Evolutionary conservation across 306 rosid species (phyloP), one percentile per base, ranked within the genome.

Genomic region (Corylus americana): DNA sequence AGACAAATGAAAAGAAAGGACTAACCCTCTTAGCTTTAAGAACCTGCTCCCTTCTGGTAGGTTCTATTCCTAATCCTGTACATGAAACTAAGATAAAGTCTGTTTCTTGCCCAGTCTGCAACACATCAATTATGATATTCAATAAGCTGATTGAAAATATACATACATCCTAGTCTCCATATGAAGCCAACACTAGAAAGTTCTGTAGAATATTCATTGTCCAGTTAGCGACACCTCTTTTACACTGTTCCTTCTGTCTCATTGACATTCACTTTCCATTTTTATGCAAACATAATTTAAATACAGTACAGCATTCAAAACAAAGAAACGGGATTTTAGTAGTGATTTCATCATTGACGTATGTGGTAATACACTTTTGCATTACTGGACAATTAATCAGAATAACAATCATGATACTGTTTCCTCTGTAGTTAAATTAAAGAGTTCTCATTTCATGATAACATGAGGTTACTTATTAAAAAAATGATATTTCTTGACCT

Each of bases 91-190:
- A 84, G 84, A 95, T 85, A 86, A 95, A 90, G 87, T 95, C 98
- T 39, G 98, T 92, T 86, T 95, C 98, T 84, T 90, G 97, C 78
- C 98, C 98, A 44, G 97, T 89, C 98, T 95, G 90, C 87, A 86
- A 73, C 70, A 87, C 47, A 77, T 68, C 78, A 42, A 61, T 74
- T 77, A 17, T 74, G 62, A 87, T 37, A 69, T 55, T 85, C 58
- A 81, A 48, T 49, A 47, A 86, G 76, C 47, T 55, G 25, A 48
- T 8, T 35, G 39, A 73, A 53, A 69, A 39, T 18, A 17, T 67
- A 1, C 4, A 42, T 4, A 67, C n/a, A 37, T 39, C 51, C 49
- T 55, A 55, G 75, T 77, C 20, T 25, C 12, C 25, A 67, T 39
- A 67, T 67, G 3, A 67, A 42, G 69, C 49, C 50, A 83, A 74